These are phyloP conservation scores for Sodiomyces alkalinus DNA, from an alignment of 2,329 filamentous ascomycete species.

Conservation along the genomic window DNA sequence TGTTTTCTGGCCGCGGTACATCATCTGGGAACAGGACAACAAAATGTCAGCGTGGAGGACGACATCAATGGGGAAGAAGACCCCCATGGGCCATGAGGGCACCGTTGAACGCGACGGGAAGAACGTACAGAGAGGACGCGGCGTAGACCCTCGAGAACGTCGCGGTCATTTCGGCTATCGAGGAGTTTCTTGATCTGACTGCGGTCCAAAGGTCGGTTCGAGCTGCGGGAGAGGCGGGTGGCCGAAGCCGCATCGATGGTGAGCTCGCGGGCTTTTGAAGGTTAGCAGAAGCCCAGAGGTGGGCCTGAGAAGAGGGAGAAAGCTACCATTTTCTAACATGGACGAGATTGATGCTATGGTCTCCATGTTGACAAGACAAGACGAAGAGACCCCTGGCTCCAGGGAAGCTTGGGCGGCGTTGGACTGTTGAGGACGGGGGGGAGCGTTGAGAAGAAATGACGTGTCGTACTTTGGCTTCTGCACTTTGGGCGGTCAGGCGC, in stretches of 20 bases:
- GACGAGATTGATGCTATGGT: conserved; percentile 88
- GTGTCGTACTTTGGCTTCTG: conserved; percentile 10
- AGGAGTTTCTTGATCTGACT: conserved; percentile 86
- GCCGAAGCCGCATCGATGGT: conserved; percentile 94
- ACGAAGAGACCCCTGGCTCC: not conserved
- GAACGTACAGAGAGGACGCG: conserved; percentile 69
- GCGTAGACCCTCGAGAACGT: conserved; percentile 81
- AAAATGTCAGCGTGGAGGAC: conserved; percentile 2
- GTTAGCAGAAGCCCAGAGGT: conserved; percentile 8
- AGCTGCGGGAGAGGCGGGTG: conserved; percentile 50
- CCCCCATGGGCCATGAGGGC: too few species aligned
- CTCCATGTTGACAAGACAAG: conserved; percentile 77
- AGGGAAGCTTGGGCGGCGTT: not conserved
- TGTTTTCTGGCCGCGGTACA: conserved; percentile 81
- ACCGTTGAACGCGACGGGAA: not conserved
- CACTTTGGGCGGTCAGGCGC: conserved; percentile 3
- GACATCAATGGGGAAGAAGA: too few species aligned
- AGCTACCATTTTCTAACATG: conserved; percentile 82
- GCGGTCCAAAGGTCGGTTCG: conserved; percentile 54
- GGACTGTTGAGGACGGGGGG: too few species aligned
- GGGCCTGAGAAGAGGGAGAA: conserved; percentile 1
- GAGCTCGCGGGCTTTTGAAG: conserved; percentile 67
- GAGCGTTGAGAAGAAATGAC: conserved; percentile 10
- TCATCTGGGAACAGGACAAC: conserved; percentile 60
- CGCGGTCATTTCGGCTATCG: conserved; percentile 84